Base-by-base conservation (phyloP, 2,329 filamentous ascomycete genomes). In the Venturia aucupariae region DNA sequence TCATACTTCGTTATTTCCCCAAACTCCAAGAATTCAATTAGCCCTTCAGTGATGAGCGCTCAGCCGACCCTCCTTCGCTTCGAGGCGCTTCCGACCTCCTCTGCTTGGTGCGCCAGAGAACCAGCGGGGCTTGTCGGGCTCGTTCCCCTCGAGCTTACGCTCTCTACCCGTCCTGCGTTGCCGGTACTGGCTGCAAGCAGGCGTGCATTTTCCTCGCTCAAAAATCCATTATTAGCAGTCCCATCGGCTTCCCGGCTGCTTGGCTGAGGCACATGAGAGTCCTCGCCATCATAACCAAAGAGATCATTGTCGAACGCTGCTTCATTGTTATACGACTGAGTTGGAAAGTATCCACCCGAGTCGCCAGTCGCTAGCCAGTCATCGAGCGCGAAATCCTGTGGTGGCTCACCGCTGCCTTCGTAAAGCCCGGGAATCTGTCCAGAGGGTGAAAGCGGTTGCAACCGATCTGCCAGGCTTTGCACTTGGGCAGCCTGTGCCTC, bases 361-460 rank as follows among this genome's bases (percentile, higher is more conserved):
- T 54, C 44, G 30, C 32, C 44, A 10, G 51, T 39, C 30, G n/a
- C 44, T 38, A 65, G 22, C 64, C 64, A 65, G 30, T 65, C 64
- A 27, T 65, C 59, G n/a, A 65, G 42, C 15, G 51, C 38, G 24
- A 65, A 65, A 35, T 65, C 64, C 10, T 41, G 44, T 15, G 44
- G 59, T 39, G 64, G 57, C 4, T 38, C 44, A 19, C 22, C 38
- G 42, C 38, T 65, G 19, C 73, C 73, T 38, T 71, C 73, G 61
- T 77, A 71, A 5, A 94, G 74, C 4, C 90, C 90, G 1, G 90
- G 89, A 42, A 96, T 90, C 19, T 84, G 83, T 4, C 90, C 91
- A 0, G 85, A 90, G 0, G 92, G 92, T 70, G 88, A 92, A 15
- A 96, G 81, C 0, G 92, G 92, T 7, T 89, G 87, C 8, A 97